Evolutionary conservation across 2,329 filamentous ascomycete species (phyloP), one percentile per base, ranked within the genome.

Genomic region (Drechmeria coniospora): DNA sequence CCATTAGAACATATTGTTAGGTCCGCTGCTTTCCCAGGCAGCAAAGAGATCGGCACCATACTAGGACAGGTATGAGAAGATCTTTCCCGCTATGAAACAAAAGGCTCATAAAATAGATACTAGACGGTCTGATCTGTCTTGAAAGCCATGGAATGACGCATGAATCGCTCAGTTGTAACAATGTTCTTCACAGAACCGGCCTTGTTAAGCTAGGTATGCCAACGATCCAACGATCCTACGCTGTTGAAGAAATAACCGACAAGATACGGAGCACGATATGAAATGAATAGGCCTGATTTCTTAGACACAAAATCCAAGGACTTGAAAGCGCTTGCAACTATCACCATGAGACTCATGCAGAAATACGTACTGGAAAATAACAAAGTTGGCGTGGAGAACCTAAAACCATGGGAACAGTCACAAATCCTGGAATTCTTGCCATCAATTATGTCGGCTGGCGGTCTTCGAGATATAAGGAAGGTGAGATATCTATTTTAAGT

Each of bases 31-130:
- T 26, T 26, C n/a, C 25, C 25, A 20, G 10, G 11, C 12, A 26
- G 25, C 16, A 26, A 21, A 17, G 15, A 26, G 15, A 26, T 26
- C 16, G 25, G 15, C n/a, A 26, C 25, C 6, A 26, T 26, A 18
- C 5, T n/a, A 19, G 25, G 25, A 14, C 16, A 26, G 18, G 25
- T 26, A n/a, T 19, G 16, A 26, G 25, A 26, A 26, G n/a, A n/a
- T 20, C 16, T 6, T n/a, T 18, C 6, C 10, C 10, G 18, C 7
- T 14, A 18, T 6, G 13, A 12, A 7, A 26, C 9, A 4, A n/a
- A 16, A 18, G 4, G 25, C 11, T 19, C 19, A 24, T 15, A 9
- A 24, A 15, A 15, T 21, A 26, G 25, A 14, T 19, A 12, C 18
- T 26, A 10, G 25, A 26, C 14, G 25, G 25, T 8, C 25, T 26